phyloP scores from a whole-genome alignment of 768 basidiomycete species.

The Stropharia rugosoannulata region DNA sequence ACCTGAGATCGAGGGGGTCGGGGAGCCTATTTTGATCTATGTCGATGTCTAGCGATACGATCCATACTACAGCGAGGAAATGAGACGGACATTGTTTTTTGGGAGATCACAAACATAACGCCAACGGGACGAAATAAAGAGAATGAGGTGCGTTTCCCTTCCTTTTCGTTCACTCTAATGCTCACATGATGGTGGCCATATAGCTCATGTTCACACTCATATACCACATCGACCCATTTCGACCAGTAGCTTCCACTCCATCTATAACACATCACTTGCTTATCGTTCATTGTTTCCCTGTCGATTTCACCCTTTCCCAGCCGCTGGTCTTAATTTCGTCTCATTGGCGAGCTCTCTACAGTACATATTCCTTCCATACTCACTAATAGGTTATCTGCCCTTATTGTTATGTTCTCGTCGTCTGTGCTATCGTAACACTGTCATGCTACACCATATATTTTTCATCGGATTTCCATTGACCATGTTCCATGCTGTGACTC shows the following conservation, averaged over 20 bases:
- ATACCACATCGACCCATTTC: neutral
- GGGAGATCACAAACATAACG: constrained; percentile 11
- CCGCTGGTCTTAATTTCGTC: neutral
- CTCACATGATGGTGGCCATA: too few species aligned
- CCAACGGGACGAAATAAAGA: constrained; percentile 30
- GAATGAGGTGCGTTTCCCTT: constrained; percentile 22
- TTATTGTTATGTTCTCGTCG: constrained; percentile 19
- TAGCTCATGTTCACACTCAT: neutral
- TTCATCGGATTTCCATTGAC: constrained; percentile 5
- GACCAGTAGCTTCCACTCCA: constrained; percentile 12
- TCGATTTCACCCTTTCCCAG: neutral
- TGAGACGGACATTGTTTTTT: neutral
- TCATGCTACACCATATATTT: constrained; percentile 32
- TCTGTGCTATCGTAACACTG: constrained; percentile 39
- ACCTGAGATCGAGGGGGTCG: constrained; percentile 95
- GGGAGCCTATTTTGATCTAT: constrained; percentile 94
- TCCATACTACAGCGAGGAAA: constrained; percentile 5
- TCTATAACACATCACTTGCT: neutral
- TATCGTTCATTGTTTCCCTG: neutral
- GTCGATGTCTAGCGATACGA: constrained; percentile 63
- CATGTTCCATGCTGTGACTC: neutral
- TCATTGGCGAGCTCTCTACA: constrained; percentile 5
- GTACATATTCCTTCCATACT: constrained; percentile 9
- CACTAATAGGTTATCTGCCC: constrained; percentile 19
- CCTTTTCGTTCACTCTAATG: neutral